Evolutionary conservation across 805 yeast genomes (phyloP), one percentile per base, ranked within the genome.

Genomic region (Metschnikowia vanudenii): DNA sequence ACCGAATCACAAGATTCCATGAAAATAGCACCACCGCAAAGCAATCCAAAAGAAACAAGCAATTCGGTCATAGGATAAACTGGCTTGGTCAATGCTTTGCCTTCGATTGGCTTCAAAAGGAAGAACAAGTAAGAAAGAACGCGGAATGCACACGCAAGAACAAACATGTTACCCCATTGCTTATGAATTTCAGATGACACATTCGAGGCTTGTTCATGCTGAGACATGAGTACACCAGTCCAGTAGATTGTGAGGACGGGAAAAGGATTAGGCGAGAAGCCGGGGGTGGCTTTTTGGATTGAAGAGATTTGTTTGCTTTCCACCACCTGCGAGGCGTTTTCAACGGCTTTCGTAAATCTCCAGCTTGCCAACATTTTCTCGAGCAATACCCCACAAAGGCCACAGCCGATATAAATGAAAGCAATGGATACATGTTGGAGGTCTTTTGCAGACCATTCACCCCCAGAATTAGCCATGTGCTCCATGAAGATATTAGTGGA

Each of bases 141-240:
- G 53, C 99, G 77, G 65, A 91, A 81, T 11, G 81, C 76, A 2
- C 97, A 85, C 1, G 90, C 98, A 55, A 80, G 78, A n/a, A 91
- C 78, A 47, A 94, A 74, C 59, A 94, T 67, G 47, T 78, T 75
- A 7, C 99, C 99, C 99, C 99, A 94, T 67, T 90, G 97, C 44
- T 78, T 70, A 64, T 94, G 99, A 51, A 94, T 79, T 14, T 67
- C 72, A 2, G 97, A 89, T 2, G 97, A 83, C 28, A 85, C 75
- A 44, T 63, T 72, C 1, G 94, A 84, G 5, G 91, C 86, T 67
- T 94, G 99, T 33, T 81, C 82, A 67, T 94, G 99, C 65, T 85
- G 88, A 1, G 97, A 90, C 99, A 94, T 94, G 51, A 94, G 74
- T 12, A 85, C 76, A 24, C 99, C 99, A 1, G 98, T 94, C 96